A percentile compares a stretch with the other conserved stretches of the same genome.
These are phyloP conservation scores for Sclerotinia subarctica DNA, from an alignment of 2,329 filamentous ascomycete species.

Conservation along the genomic window DNA sequence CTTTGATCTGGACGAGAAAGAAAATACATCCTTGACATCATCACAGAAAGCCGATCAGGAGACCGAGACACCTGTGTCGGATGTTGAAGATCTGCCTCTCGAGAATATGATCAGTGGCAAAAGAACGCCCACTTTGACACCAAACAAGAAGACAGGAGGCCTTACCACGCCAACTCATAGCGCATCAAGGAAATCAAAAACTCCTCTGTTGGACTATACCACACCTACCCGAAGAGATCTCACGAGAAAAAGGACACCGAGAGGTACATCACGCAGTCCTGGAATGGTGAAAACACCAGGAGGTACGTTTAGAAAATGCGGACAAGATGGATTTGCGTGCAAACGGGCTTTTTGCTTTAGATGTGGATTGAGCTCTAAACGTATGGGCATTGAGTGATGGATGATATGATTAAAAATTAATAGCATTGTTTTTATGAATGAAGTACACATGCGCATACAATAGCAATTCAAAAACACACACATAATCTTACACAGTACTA, in stretches of 20 bases:
- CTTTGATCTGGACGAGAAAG: conserved; percentile 7
- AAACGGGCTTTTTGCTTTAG: conserved; percentile 58
- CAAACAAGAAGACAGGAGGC: neutral
- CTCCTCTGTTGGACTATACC: conserved; percentile 30
- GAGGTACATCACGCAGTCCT: conserved; percentile 21
- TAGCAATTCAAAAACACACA: neutral
- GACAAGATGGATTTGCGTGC: conserved; percentile 54
- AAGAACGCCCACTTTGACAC: neutral
- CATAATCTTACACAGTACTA: too few relatives aligned
- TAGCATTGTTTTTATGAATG: neutral
- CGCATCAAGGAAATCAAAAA: conserved; percentile 19
- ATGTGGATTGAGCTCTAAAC: conserved; percentile 39
- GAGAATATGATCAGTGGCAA: neutral
- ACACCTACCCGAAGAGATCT: conserved; percentile 26
- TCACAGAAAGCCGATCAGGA: neutral
- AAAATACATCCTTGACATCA: neutral
- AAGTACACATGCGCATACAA: neutral
- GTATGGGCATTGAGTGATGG: neutral
- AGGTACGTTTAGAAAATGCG: conserved; percentile 51
- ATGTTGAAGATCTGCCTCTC: neutral
- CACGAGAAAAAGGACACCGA: conserved; percentile 12
- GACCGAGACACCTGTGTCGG: neutral
- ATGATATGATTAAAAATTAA: neutral
- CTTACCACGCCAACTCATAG: conserved; percentile 13
- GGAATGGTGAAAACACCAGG: conserved; percentile 46